Conservation (phyloP, 306 rosid genomes). For the Vicia sativa region DNA sequence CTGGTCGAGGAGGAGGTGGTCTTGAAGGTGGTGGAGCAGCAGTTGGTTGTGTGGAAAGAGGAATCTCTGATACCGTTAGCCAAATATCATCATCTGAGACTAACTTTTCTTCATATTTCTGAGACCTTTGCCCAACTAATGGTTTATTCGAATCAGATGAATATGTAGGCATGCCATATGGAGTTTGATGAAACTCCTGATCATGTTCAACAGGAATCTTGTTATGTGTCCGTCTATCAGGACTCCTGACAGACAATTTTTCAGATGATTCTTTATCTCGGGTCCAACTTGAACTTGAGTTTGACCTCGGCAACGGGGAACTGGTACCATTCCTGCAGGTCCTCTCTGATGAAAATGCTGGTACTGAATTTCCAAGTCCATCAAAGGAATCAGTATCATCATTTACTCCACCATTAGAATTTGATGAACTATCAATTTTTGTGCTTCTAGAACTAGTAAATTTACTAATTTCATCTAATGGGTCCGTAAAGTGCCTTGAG, state of each 20-base stretch:
- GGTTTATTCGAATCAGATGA: slow-evolving; percentile 58
- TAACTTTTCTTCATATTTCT: slow-evolving; percentile 60
- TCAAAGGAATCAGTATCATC: slow-evolving; percentile 79
- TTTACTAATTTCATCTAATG: slow-evolving; percentile 74
- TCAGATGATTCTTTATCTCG: slow-evolving; percentile 58
- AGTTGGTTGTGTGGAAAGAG: slow-evolving; percentile 89
- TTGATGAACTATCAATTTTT: slow-evolving; percentile 48
- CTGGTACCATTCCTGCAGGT: slow-evolving; percentile 56
- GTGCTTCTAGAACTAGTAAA: slow-evolving; percentile 61
- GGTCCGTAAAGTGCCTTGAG: slow-evolving; percentile 60
- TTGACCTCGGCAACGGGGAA: slow-evolving; percentile 55
- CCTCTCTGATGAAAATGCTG: slow-evolving; percentile 71
- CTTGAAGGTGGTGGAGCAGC: slow-evolving; percentile 98
- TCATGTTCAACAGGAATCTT: slow-evolving; percentile 56
- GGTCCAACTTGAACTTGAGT: slow-evolving; percentile 51
- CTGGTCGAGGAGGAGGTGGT: slow-evolving; percentile 98
- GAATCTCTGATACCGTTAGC: slow-evolving; percentile 92
- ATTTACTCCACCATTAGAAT: slow-evolving; percentile 57
- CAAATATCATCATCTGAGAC: slow-evolving; percentile 70
- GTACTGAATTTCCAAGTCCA: slow-evolving; percentile 72
- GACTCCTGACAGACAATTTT: slow-evolving; percentile 57
- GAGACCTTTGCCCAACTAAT: slow-evolving; percentile 56
- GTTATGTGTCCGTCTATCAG: slow-evolving; percentile 58
- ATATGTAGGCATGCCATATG: slow-evolving; percentile 64
- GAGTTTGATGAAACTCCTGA: slow-evolving; percentile 62